Evolutionary conservation across 2,329 filamentous ascomycete genomes (phyloP).

Genomic region (Trichoderma atroviride): DNA sequence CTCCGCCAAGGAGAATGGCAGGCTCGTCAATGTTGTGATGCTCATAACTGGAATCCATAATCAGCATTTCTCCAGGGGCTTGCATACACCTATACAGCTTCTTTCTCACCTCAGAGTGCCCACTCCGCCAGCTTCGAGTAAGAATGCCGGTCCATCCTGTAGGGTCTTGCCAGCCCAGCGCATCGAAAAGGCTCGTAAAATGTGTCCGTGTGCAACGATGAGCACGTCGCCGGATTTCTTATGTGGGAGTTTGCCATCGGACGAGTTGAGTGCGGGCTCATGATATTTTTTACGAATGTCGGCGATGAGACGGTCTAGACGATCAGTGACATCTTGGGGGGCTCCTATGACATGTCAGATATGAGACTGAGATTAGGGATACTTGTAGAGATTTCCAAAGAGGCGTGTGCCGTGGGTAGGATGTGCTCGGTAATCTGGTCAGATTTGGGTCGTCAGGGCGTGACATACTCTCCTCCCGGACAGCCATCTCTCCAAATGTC

Average conservation of each 20-base stretch:
- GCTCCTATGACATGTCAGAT: constrained; percentile 48
- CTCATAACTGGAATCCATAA: constrained; percentile 63
- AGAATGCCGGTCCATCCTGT: constrained; percentile 73
- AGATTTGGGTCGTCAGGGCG: background rate
- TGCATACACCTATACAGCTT: background rate
- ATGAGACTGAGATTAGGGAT: background rate
- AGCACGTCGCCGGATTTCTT: constrained; percentile 43
- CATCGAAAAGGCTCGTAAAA: constrained; percentile 84
- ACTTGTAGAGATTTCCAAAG: background rate
- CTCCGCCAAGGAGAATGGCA: constrained; percentile 75
- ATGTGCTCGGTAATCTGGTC: background rate
- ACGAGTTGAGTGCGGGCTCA: constrained; percentile 60
- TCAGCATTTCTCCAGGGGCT: background rate
- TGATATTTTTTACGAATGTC: constrained; percentile 73
- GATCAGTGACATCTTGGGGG: constrained; percentile 69
- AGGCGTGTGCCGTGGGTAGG: background rate
- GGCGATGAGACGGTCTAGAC: constrained; percentile 74
- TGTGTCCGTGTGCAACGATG: constrained; percentile 88
- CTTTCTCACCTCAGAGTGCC: constrained; percentile 68
- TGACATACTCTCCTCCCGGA: constrained; percentile 76
- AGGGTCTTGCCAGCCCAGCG: constrained; percentile 78
- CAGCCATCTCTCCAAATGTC: constrained; percentile 92
- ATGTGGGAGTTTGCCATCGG: constrained; percentile 34
- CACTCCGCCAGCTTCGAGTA: constrained; percentile 87
- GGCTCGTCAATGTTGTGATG: constrained; percentile 78